These are phyloP conservation scores for Umbelopsis sp. DNA, from an alignment of 371 early-diverging fungal species.

Conservation along the genomic window DNA sequence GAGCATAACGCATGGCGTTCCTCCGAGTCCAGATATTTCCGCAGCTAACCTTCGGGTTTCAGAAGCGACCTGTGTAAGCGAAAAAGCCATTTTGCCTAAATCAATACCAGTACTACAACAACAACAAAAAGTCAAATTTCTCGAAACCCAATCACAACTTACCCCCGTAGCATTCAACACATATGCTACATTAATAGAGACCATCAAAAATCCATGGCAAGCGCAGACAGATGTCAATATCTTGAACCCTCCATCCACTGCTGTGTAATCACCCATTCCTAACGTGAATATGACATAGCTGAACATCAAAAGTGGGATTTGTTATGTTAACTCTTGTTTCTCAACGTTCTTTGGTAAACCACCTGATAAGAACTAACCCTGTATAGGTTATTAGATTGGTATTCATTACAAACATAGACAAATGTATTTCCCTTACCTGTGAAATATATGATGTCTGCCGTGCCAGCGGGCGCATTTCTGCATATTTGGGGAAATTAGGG, in stretches of 20 bases:
- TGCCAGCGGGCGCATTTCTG: neutral
- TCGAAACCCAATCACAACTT: neutral
- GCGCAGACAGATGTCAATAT: slow-evolving; percentile 9
- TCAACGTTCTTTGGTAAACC: neutral
- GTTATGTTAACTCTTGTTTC: neutral
- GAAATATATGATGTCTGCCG: slow-evolving; percentile 3
- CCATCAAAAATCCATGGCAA: slow-evolving; percentile 15
- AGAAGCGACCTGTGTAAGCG: slow-evolving; percentile 5
- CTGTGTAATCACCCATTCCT: slow-evolving; percentile 10
- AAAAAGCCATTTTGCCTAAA: slow-evolving; percentile 4
- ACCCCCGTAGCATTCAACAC: slow-evolving; percentile 13
- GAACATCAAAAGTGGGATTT: neutral
- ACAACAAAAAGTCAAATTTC: neutral
- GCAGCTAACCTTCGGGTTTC: slow-evolving; percentile 15
- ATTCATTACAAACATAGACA: no score
- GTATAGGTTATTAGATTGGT: neutral
- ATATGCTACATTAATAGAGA: slow-evolving; percentile 12
- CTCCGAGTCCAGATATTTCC: slow-evolving; percentile 9
- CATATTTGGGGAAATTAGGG: neutral
- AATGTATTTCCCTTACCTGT: neutral
- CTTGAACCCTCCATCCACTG: neutral
- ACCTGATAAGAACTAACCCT: slow-evolving; percentile 13
- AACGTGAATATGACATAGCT: slow-evolving; percentile 15
- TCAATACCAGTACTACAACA: neutral
- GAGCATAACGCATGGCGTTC: neutral